A percentile compares a stretch with the other conserved stretches of the same genome.
phyloP scores from a whole-genome alignment of 2,329 filamentous ascomycete species.

The Fusarium sp. region DNA sequence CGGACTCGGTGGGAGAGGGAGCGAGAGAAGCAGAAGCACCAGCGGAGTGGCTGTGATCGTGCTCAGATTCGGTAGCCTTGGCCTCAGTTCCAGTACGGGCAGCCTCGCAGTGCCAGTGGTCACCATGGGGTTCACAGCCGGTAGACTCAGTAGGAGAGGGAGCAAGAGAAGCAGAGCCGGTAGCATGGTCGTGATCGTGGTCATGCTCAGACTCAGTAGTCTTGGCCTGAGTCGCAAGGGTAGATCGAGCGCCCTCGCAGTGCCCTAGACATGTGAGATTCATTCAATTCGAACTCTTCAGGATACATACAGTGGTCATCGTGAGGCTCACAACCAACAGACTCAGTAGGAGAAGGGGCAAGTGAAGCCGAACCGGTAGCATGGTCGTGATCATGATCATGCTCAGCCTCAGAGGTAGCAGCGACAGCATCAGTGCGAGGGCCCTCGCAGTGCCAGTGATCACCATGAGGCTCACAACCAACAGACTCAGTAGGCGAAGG shows the following conservation, averaged over 20 bases:
- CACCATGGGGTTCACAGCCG: conserved; percentile 42
- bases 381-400: conserved; percentile 15
- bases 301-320: conserved; percentile 37
- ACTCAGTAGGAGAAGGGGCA: conserved; percentile 41
- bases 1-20: conserved; percentile 43
- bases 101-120: conserved; percentile 45
- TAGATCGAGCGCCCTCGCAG: conserved; percentile 37
- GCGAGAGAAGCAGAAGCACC: conserved; percentile 15
- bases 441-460: conserved; percentile 45
- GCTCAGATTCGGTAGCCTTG: conserved; percentile 21
- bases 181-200: not conserved
- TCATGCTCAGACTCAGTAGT: conserved; percentile 18
- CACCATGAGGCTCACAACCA: conserved; percentile 42
- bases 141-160: conserved; percentile 42
- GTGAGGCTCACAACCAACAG: conserved; percentile 38
- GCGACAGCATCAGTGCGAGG: conserved; percentile 28
- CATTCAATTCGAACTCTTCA: not conserved
- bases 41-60: conserved; percentile 23
- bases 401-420: conserved; percentile 4
- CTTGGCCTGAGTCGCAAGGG: conserved; percentile 11
- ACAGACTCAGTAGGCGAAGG: conserved; percentile 45
- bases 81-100: conserved; percentile 30
- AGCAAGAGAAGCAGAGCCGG: conserved; percentile 6
- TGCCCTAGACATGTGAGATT: conserved; percentile 23
- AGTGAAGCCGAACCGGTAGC: conserved; percentile 19